phyloP scores from a whole-genome alignment of 2,329 filamentous ascomycete species.

The Aspergillus aculeatus region DNA sequence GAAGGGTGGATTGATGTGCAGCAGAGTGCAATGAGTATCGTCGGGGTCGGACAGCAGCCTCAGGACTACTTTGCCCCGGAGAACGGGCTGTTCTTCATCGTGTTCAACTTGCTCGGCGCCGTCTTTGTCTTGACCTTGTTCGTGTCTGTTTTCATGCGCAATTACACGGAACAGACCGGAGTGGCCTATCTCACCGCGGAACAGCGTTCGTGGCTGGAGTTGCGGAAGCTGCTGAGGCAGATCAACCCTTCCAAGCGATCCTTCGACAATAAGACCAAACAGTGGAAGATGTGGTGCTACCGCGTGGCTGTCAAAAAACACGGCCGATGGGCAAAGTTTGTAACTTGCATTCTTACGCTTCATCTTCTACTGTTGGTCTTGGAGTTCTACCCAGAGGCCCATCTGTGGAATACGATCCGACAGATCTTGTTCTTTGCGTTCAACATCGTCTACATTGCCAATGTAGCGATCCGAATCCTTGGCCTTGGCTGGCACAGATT shows the following conservation, averaged over 20 bases:
- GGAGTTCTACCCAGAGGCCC: conserved; percentile 77
- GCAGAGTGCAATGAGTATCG: conserved; percentile 78
- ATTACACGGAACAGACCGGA: conserved; percentile 97
- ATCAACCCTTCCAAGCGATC: conserved; percentile 94
- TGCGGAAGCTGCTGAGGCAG: conserved; percentile 86
- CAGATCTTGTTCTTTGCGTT: conserved; percentile 77
- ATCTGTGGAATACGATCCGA: conserved; percentile 68
- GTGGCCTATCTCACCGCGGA: conserved; percentile 95
- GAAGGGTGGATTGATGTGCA: conserved; percentile 98
- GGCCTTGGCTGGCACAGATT: conserved; percentile 92
- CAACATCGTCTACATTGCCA: conserved; percentile 76
- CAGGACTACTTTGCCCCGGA: conserved; percentile 67
- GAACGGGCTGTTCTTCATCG: conserved; percentile 90
- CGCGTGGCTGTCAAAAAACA: conserved; percentile 90
- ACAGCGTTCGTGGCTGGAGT: conserved; percentile 92
- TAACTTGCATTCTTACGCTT: conserved; percentile 75
- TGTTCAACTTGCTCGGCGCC: conserved; percentile 93
- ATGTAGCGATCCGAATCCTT: conserved; percentile 78
- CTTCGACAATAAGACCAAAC: conserved; percentile 70
- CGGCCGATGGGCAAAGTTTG: conserved; percentile 81
- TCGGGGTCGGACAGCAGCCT: conserved; percentile 72
- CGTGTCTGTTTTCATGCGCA: conserved; percentile 99
- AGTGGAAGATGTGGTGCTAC: conserved; percentile 92
- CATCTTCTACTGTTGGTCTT: conserved; percentile 80
- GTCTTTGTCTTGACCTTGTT: conserved; percentile 97